Conservation (phyloP, 2,329 filamentous ascomycete genomes). For the Ceratocystis alfenasii region DNA sequence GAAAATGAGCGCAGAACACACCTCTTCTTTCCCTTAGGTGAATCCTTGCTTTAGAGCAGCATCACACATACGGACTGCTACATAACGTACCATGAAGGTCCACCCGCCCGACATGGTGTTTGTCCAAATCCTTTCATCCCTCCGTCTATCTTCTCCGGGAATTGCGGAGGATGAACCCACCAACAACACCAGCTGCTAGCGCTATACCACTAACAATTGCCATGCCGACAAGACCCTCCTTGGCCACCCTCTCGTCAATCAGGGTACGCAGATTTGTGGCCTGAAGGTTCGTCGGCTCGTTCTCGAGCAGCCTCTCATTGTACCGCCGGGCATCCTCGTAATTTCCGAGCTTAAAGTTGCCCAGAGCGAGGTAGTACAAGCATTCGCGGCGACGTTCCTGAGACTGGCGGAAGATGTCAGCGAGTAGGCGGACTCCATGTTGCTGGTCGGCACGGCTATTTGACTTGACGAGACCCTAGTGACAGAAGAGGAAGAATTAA, state of each 20-base stretch:
- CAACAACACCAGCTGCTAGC: constrained; percentile 84
- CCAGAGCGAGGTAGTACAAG: constrained; percentile 92
- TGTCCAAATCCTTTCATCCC: neutral
- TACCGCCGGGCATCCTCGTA: constrained; percentile 90
- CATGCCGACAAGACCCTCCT: constrained; percentile 85
- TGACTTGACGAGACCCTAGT: constrained; percentile 88
- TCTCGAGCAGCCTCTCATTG: constrained; percentile 82
- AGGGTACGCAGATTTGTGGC: constrained; percentile 72
- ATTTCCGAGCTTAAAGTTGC: constrained; percentile 97
- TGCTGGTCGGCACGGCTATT: constrained; percentile 75
- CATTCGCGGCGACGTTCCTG: constrained; percentile 93
- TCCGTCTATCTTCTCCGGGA: constrained; percentile 44
- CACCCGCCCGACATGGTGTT: neutral
- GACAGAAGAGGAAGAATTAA: neutral
- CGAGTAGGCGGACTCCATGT: constrained; percentile 82
- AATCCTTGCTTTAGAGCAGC: neutral
- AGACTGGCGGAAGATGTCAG: constrained; percentile 89
- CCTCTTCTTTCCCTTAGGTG: neutral
- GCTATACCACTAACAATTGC: constrained; percentile 90
- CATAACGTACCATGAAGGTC: too few species aligned
- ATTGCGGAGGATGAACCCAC: constrained; percentile 72
- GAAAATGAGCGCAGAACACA: too few species aligned
- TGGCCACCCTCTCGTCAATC: constrained; percentile 93
- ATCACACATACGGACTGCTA: neutral
- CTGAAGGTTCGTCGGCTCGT: constrained; percentile 85